phyloP scores from a whole-genome alignment of 768 basidiomycete species.

The Xerocomus spinulosus region DNA sequence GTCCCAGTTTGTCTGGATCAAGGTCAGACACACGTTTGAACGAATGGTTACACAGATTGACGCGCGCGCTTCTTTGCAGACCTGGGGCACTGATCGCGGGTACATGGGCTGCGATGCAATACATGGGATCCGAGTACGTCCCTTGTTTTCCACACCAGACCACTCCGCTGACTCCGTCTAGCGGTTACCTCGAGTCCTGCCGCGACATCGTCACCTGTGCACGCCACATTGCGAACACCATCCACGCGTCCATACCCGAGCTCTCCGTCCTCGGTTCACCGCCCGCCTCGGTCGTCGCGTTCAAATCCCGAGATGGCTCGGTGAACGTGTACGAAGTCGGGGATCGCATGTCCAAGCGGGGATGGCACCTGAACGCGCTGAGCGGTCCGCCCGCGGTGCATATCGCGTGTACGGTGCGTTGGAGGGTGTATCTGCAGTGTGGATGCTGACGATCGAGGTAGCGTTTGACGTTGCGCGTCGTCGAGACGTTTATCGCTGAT shows the following conservation, averaged over 20 bases:
- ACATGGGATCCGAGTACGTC: constrained; percentile 80
- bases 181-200: constrained; percentile 88
- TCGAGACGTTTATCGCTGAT: constrained; percentile 80
- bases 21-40: constrained; percentile 45
- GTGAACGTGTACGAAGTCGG: constrained; percentile 82
- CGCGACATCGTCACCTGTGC: constrained; percentile 73
- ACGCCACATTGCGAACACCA: constrained; percentile 61
- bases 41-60: not conserved
- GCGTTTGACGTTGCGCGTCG: constrained; percentile 73
- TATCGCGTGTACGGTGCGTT: constrained; percentile 85
- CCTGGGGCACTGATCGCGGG: constrained; percentile 92
- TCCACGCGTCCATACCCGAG: constrained; percentile 69
- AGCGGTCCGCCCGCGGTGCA: constrained; percentile 79
- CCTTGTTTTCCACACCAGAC: not conserved
- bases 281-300: constrained; percentile 86
- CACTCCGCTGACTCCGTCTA: constrained; percentile 25
- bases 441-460: constrained; percentile 24
- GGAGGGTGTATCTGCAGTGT: not conserved
- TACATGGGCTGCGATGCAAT: constrained; percentile 94
- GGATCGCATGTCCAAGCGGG: constrained; percentile 77
- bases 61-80: constrained; percentile 34
- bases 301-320: constrained; percentile 55
- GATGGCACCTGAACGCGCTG: constrained; percentile 91
- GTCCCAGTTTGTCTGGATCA: constrained; percentile 86
- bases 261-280: constrained; percentile 89